Percentiles rank a stretch among this genome's conserved stretches.
phyloP scores from a whole-genome alignment of 208 protist species.

The Porcisia hertigi region DNA sequence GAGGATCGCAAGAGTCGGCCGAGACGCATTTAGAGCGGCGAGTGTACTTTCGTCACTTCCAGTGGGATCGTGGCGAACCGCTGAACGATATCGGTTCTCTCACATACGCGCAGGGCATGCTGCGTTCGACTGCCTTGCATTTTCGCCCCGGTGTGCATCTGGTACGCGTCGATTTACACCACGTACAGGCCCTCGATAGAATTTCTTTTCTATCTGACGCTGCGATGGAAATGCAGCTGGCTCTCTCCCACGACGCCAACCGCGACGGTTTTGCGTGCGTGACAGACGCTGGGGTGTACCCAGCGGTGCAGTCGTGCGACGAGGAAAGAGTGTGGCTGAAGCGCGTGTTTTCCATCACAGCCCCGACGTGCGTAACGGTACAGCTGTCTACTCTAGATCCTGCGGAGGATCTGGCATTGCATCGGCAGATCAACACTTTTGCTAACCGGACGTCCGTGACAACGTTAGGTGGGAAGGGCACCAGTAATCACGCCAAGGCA shows the following conservation, averaged over 20 bases:
- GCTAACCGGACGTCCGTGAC: slow-evolving; percentile 10
- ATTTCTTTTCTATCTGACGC: slow-evolving; percentile 56
- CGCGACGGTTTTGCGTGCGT: slow-evolving; percentile 39
- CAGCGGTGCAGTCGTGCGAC: slow-evolving; percentile 34
- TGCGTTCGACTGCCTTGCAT: slow-evolving; percentile 35
- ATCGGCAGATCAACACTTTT: slow-evolving; percentile 30
- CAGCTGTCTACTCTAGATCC: slow-evolving; percentile 59
- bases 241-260: slow-evolving; percentile 35
- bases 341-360: slow-evolving; percentile 57
- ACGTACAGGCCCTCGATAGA: slow-evolving; percentile 40
- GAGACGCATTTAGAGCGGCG: slow-evolving; percentile 22
- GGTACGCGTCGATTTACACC: slow-evolving; percentile 58
- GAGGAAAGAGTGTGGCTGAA: slow-evolving; percentile 85
- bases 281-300: slow-evolving; percentile 69
- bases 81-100: slow-evolving; percentile 45
- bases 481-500: slow-evolving; percentile 8
- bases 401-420: slow-evolving; percentile 48
- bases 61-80: slow-evolving; percentile 66
- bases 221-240: slow-evolving; percentile 41
- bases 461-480: not conserved
- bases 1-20: not conserved
- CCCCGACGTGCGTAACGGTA: slow-evolving; percentile 56
- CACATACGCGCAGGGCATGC: slow-evolving; percentile 46
- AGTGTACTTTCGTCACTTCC: slow-evolving; percentile 57
- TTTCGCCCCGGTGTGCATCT: slow-evolving; percentile 60